A percentile compares a stretch with the other conserved stretches of the same genome.
These are phyloP conservation scores for Chalciporus sphaerocephalus DNA, from an alignment of 768 basidiomycete species.

Conservation along the genomic window DNA sequence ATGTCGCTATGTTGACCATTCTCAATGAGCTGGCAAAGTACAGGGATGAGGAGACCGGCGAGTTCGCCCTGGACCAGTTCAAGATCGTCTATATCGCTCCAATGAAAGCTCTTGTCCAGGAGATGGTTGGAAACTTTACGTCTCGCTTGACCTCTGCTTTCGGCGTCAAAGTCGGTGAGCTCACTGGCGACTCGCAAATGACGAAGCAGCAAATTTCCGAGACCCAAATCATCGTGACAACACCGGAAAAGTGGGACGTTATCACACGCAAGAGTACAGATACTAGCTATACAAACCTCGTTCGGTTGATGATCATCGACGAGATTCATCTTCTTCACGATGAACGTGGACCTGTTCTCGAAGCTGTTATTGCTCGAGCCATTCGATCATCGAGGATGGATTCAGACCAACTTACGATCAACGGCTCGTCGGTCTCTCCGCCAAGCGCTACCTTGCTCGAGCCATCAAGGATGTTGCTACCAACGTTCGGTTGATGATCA, in stretches of 20 bases:
- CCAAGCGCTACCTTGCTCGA: too few species aligned
- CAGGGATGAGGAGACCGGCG: constrained; percentile 75
- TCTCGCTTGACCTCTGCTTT: constrained; percentile 57
- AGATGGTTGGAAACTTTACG: constrained; percentile 95
- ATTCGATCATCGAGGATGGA: constrained; percentile 94
- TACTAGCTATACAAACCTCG: constrained; percentile 94
- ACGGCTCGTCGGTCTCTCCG: constrained; percentile 92
- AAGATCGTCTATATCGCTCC: constrained; percentile 98
- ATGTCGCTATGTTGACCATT: constrained; percentile 94
- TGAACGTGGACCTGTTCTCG: constrained; percentile 95
- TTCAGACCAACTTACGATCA: constrained; percentile 84
- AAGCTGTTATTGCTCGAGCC: constrained; percentile 84
- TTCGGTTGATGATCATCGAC: constrained; percentile 94
- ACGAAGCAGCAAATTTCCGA: constrained; percentile 96
- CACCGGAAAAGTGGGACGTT: constrained; percentile 99
- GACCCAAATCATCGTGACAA: constrained; percentile 97
- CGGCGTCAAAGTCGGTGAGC: constrained; percentile 86
- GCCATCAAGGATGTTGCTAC: too few species aligned
- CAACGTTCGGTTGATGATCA: too few species aligned
- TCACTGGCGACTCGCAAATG: constrained; percentile 97
- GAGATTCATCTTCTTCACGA: constrained; percentile 98
- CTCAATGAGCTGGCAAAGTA: constrained; percentile 87
- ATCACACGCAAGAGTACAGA: constrained; percentile 98
- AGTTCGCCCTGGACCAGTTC: constrained; percentile 83
- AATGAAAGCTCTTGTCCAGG: constrained; percentile 99